These are phyloP conservation scores for Chytriomyces sp. DNA, from an alignment of 192 early-diverging fungal species.

Conservation along the genomic window DNA sequence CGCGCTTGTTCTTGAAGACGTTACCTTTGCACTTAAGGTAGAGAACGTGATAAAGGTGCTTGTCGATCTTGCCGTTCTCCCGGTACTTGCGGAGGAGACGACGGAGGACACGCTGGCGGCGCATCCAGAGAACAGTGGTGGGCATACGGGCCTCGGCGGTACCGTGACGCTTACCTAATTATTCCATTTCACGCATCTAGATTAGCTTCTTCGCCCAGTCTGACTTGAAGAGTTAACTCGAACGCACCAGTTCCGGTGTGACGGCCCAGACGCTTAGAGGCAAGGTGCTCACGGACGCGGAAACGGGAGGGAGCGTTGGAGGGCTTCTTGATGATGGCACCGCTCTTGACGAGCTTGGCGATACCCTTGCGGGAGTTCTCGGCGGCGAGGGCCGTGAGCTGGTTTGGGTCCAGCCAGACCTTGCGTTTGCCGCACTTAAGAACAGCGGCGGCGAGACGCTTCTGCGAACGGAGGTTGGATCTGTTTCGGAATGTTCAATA, in stretches of 20 bases:
- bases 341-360: conserved; percentile 96
- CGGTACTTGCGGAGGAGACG: conserved; percentile 96
- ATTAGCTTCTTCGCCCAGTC: background rate
- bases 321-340: conserved; percentile 95
- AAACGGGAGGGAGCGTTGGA: conserved; percentile 84
- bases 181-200: background rate
- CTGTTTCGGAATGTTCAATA: conserved; percentile 8
- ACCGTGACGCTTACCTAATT: conserved; percentile 86
- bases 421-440: conserved; percentile 98
- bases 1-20: conserved; percentile 99
- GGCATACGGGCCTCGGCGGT: conserved; percentile 99
- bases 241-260: conserved; percentile 77
- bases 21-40: conserved; percentile 99
- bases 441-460: conserved; percentile 95
- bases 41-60: conserved; percentile 95
- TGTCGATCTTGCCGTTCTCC: conserved; percentile 96
- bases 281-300: conserved; percentile 87
- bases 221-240: background rate
- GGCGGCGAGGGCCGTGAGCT: conserved; percentile 90
- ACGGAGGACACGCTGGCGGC: conserved; percentile 94
- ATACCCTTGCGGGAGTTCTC: conserved; percentile 96
- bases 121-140: conserved; percentile 93
- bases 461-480: conserved; percentile 76
- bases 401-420: conserved; percentile 98
- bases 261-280: conserved; percentile 95